A percentile compares a stretch with the other conserved stretches of the same genome.
Conservation (phyloP, 1,284 basidiomycete genomes). For the Rhizoctonia solani region DNA sequence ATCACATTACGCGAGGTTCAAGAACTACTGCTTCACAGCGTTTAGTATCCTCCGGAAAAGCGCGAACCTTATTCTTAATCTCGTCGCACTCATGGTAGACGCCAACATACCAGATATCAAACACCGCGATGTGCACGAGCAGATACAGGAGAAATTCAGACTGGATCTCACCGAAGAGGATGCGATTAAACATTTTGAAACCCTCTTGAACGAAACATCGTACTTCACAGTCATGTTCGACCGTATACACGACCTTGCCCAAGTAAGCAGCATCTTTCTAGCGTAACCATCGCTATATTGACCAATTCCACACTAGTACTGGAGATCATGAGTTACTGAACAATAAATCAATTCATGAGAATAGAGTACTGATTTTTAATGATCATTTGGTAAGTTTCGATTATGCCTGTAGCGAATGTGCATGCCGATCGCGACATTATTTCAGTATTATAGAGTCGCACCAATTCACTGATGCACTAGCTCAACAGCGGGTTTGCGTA, state of each 20-base stretch:
- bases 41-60: conserved; percentile 95
- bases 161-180: conserved; percentile 93
- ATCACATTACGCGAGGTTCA: conserved; percentile 91
- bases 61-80: conserved; percentile 96
- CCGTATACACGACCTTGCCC: conserved; percentile 84
- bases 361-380: too few species aligned
- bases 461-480: too few species aligned
- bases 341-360: too few species aligned
- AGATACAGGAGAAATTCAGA: conserved; percentile 96
- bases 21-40: conserved; percentile 93
- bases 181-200: conserved; percentile 96
- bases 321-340: conserved; percentile 10
- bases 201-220: conserved; percentile 90
- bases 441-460: too few species aligned
- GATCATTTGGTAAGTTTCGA: too few species aligned
- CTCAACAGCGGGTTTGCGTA: too few species aligned
- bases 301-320: conserved; percentile 13
- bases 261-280: conserved; percentile 43
- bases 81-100: conserved; percentile 96
- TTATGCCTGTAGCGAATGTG: too few species aligned
- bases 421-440: too few species aligned
- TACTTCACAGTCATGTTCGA: conserved; percentile 93
- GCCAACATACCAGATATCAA: conserved; percentile 98
- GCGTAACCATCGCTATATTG: neutral
- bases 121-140: conserved; percentile 79